Percentiles rank a stretch among this genome's conserved stretches.
phyloP scores from a whole-genome alignment of 2,329 filamentous ascomycete genomes.

The Colletotrichum tofieldiae region DNA sequence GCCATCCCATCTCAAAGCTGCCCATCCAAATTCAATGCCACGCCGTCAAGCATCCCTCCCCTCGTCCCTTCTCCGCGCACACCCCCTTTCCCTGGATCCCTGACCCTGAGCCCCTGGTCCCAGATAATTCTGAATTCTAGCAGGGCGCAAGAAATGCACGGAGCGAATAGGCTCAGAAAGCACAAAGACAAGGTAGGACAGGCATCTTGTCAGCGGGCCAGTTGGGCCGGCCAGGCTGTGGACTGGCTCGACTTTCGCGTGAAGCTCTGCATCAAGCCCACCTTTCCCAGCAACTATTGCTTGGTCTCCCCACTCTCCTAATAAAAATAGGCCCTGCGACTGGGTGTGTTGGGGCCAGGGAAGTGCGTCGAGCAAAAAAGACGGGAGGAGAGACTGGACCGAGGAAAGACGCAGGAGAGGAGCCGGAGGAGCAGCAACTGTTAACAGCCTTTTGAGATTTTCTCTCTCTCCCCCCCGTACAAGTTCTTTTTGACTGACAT shows the following conservation, averaged over 20 bases:
- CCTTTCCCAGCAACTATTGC: constrained; percentile 35
- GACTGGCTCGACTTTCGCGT: constrained; percentile 20
- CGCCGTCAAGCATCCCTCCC: constrained; percentile 22
- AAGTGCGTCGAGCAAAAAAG: constrained; percentile 26
- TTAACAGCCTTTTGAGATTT: constrained; percentile 11
- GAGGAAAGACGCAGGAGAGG: constrained; percentile 3
- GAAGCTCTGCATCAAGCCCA: constrained; percentile 37
- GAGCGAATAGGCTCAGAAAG: constrained; percentile 19
- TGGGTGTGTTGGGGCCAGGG: constrained; percentile 25
- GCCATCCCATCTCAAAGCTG: constrained; percentile 34
- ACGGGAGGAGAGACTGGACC: constrained; percentile 9
- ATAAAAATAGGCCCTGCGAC: constrained; percentile 33
- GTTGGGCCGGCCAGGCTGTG: constrained; percentile 10
- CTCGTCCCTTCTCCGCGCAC: constrained; percentile 28
- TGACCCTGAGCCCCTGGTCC: constrained; percentile 19
- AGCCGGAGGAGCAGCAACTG: neutral
- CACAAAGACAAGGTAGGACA: constrained; percentile 2
- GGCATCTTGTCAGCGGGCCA: constrained; percentile 22
- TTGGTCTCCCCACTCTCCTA: constrained; percentile 34
- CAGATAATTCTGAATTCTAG: constrained; percentile 24
- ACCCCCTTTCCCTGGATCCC: constrained; percentile 23
- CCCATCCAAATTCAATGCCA: constrained; percentile 23
- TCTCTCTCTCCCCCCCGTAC: neutral
- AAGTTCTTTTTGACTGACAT: constrained; percentile 16
- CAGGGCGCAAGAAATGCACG: constrained; percentile 7